Conservation (phyloP, 116 monocot genomes). For the Papilionanthe hybrid region DNA sequence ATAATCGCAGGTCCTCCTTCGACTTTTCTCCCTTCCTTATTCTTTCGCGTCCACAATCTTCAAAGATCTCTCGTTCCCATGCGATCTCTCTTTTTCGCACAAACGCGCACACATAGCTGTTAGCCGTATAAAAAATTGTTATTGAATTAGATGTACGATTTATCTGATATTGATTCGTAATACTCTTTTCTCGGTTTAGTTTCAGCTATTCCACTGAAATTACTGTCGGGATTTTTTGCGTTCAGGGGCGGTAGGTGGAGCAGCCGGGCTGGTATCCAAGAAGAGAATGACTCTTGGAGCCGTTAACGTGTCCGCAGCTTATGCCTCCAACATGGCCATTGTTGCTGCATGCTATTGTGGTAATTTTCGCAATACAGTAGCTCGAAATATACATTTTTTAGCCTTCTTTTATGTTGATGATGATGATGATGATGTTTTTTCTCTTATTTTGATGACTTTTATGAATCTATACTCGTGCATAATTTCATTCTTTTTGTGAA, state of each 20-base stretch:
- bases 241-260: constrained; percentile 58
- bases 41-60: neutral
- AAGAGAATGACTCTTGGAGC: constrained; percentile 41
- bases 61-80: neutral
- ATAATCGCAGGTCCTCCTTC: constrained; percentile 27
- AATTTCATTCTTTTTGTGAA: neutral
- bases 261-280: constrained; percentile 59
- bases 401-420: neutral
- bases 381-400: neutral
- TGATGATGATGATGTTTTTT: neutral
- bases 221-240: neutral
- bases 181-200: neutral
- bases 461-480: neutral
- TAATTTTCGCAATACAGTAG: constrained; percentile 15
- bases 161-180: neutral
- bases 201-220: neutral
- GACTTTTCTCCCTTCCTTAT: neutral
- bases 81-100: neutral
- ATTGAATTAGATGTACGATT: neutral
- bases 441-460: neutral
- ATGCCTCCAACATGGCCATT: constrained; percentile 69
- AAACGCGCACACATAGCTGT: neutral
- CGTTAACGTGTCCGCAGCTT: constrained; percentile 32
- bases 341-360: constrained; percentile 81
- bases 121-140: neutral